phyloP scores from a whole-genome alignment of 805 yeast species.

The Cyberlindnera misumaiensis region DNA sequence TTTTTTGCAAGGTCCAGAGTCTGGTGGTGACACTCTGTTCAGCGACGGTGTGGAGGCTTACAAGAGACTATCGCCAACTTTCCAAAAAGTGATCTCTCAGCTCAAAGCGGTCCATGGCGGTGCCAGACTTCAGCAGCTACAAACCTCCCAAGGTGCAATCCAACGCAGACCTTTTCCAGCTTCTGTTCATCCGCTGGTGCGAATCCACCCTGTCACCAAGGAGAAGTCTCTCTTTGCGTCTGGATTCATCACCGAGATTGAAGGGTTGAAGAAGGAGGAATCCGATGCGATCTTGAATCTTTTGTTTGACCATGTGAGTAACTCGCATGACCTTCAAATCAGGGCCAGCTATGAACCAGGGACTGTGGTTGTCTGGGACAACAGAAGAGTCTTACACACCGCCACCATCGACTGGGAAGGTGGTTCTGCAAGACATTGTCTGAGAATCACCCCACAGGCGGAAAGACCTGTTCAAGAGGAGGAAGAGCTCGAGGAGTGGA shows the following conservation, averaged over 20 bases:
- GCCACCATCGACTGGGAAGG: conserved; percentile 46
- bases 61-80: conserved; percentile 43
- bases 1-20: conserved; percentile 40
- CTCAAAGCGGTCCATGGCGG: conserved; percentile 37
- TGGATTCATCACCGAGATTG: conserved; percentile 42
- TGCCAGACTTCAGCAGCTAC: too few species aligned
- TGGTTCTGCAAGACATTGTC: conserved; percentile 23
- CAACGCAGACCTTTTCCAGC: conserved; percentile 33
- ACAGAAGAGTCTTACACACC: conserved; percentile 36
- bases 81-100: conserved; percentile 40
- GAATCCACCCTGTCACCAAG: conserved; percentile 63
- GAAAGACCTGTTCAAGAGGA: conserved; percentile 27
- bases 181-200: conserved; percentile 44
- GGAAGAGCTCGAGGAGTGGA: background rate
- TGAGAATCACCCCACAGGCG: conserved; percentile 33
- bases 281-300: conserved; percentile 40
- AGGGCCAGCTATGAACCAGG: conserved; percentile 19
- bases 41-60: conserved; percentile 48
- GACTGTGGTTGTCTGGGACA: conserved; percentile 23
- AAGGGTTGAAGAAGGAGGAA: conserved; percentile 47
- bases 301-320: conserved; percentile 39
- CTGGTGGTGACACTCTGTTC: conserved; percentile 52
- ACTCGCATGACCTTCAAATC: conserved; percentile 28
- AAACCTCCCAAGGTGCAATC: too few species aligned
- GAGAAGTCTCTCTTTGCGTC: conserved; percentile 53